These are phyloP conservation scores for Viola pubescens DNA, from an alignment of 441 rosid species.

Conservation along the genomic window DNA sequence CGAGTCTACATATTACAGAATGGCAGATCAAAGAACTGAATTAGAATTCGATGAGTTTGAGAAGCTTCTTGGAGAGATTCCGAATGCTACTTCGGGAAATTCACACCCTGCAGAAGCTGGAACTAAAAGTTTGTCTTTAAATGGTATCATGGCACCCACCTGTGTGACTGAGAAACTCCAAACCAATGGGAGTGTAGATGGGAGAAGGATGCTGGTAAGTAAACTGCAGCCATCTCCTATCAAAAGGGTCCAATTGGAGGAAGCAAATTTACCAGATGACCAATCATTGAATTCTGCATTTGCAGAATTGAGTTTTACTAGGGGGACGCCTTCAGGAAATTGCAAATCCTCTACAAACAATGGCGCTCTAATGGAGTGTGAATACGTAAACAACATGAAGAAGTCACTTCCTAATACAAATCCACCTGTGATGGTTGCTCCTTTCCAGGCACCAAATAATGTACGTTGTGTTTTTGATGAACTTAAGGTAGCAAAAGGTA, in stretches of 20 bases:
- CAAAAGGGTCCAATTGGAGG: constrained; percentile 31
- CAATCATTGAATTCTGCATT: constrained; percentile 49
- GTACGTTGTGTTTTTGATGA: constrained; percentile 31
- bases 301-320: constrained; percentile 35
- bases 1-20: constrained; percentile 16
- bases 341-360: constrained; percentile 21
- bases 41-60: constrained; percentile 67
- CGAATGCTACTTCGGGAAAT: constrained; percentile 59
- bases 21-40: constrained; percentile 55
- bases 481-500: constrained; percentile 26
- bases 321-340: constrained; percentile 25
- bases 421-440: constrained; percentile 21
- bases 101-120: constrained; percentile 35
- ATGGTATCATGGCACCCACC: constrained; percentile 23
- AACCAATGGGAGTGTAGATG: constrained; percentile 25
- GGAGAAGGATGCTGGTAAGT: constrained; percentile 18
- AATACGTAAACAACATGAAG: constrained; percentile 27
- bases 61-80: constrained; percentile 78
- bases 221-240: constrained; percentile 28
- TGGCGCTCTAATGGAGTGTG: constrained; percentile 24
- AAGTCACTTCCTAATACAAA: constrained; percentile 18
- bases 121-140: constrained; percentile 23
- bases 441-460: constrained; percentile 22
- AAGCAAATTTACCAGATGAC: constrained; percentile 45
- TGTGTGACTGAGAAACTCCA: constrained; percentile 29